These are phyloP conservation scores for Hyphodiscus sp. DNA, from an alignment of 2,329 filamentous ascomycete genomes.

Conservation along the genomic window DNA sequence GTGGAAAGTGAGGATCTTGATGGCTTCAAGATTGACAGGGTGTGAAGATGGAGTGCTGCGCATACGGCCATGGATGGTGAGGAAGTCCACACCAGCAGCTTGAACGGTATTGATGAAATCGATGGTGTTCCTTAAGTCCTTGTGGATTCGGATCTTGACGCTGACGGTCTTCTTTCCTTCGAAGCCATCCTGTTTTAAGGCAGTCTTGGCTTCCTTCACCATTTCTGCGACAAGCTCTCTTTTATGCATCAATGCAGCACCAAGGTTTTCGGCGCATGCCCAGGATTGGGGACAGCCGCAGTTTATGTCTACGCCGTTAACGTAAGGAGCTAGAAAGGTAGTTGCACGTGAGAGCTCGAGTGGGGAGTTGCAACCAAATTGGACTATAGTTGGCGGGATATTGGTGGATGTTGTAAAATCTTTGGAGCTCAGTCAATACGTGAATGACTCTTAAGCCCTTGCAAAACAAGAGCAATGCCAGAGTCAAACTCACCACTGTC, in stretches of 20 bases:
- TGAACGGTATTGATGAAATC: conserved; percentile 59
- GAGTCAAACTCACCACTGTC: conserved; percentile 43
- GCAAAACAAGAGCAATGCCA: conserved; percentile 2
- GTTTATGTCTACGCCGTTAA: conserved; percentile 62
- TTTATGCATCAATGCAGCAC: conserved; percentile 62
- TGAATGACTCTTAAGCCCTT: neutral
- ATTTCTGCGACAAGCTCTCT: conserved; percentile 61
- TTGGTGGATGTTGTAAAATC: conserved; percentile 56
- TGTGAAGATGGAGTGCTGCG: conserved; percentile 52
- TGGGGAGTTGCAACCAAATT: conserved; percentile 59
- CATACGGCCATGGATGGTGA: conserved; percentile 65
- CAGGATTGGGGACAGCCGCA: conserved; percentile 69
- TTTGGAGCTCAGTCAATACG: conserved; percentile 17
- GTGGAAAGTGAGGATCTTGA: conserved; percentile 40
- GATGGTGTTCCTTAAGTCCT: conserved; percentile 50
- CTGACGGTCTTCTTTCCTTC: conserved; percentile 47
- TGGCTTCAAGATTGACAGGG: conserved; percentile 55
- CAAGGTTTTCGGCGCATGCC: conserved; percentile 62
- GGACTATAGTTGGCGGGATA: conserved; percentile 54
- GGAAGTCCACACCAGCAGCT: conserved; percentile 54
- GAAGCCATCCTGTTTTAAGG: conserved; percentile 48
- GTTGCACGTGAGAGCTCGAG: conserved; percentile 57
- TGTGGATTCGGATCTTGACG: conserved; percentile 64
- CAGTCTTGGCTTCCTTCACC: conserved; percentile 49
- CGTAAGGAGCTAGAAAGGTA: conserved; percentile 53